These are phyloP conservation scores for Trametopsis cervina DNA, from an alignment of 768 basidiomycete species.

Conservation along the genomic window DNA sequence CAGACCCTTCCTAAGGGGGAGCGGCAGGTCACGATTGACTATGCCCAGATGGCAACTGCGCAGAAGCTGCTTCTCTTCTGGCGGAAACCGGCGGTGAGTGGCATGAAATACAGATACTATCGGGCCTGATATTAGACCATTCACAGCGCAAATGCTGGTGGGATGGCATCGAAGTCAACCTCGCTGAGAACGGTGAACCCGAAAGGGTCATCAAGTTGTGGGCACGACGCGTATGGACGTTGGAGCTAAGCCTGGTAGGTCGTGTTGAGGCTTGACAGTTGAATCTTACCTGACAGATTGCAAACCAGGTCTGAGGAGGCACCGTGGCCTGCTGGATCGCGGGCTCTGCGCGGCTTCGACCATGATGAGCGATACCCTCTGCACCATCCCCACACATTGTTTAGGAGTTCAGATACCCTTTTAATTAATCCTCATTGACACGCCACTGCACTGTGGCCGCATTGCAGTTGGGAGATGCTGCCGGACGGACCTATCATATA, in stretches of 20 bases:
- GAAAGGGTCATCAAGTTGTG: conserved; percentile 77
- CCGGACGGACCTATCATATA: too few species aligned
- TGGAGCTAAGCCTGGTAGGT: conserved; percentile 88
- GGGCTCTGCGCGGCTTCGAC: neutral
- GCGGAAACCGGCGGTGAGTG: conserved; percentile 96
- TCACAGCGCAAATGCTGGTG: conserved; percentile 98
- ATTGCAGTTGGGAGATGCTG: too few species aligned
- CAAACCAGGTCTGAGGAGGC: neutral
- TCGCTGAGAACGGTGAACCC: conserved; percentile 49
- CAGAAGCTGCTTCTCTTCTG: conserved; percentile 97
- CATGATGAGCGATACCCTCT: neutral
- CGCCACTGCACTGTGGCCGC: too few species aligned
- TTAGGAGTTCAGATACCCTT: conserved; percentile 2
- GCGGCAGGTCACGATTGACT: conserved; percentile 76
- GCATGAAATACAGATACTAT: conserved; percentile 3
- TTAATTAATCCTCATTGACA: neutral
- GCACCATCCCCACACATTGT: neutral
- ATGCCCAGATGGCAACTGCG: conserved; percentile 91
- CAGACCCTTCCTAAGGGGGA: conserved; percentile 44
- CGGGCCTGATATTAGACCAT: conserved; percentile 6
- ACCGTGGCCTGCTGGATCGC: neutral
- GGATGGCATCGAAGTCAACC: conserved; percentile 91
- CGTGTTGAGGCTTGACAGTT: neutral
- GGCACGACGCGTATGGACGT: conserved; percentile 97
- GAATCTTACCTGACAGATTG: neutral